A percentile compares a stretch with the other conserved stretches of the same genome.
phyloP scores from a whole-genome alignment of 495 filamentous ascomycete genomes.

The Podospora pseudopauciseta region DNA sequence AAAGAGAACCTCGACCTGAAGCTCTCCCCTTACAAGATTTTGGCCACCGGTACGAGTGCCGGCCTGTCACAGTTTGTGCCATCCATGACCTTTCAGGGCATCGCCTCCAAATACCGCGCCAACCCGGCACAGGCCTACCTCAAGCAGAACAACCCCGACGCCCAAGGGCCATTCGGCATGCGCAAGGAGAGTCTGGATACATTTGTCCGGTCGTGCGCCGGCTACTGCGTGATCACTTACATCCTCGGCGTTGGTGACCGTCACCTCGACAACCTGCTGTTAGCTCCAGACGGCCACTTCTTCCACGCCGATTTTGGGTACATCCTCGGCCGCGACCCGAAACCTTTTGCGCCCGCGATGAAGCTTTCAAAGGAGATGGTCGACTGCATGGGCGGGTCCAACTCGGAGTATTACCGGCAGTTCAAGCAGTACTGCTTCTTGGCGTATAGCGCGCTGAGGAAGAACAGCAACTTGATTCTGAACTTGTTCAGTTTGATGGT shows the following conservation, averaged over 20 bases:
- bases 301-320: conserved; percentile 99
- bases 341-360: conserved; percentile 94
- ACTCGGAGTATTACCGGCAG: conserved; percentile 70
- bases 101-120: conserved; percentile 73
- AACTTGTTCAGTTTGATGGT: conserved; percentile 97
- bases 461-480: conserved; percentile 84
- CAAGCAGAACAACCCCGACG: conserved; percentile 84
- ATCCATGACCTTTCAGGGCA: conserved; percentile 75
- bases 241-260: conserved; percentile 96
- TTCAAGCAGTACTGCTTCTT: conserved; percentile 97
- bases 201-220: conserved; percentile 92
- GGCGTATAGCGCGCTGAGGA: conserved; percentile 85
- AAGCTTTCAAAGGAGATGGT: conserved; percentile 98
- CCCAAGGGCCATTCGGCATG: conserved; percentile 75
- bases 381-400: conserved; percentile 89
- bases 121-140: conserved; percentile 77
- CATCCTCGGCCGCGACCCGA: conserved; percentile 95
- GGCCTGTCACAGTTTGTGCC: conserved; percentile 91
- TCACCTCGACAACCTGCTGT: conserved; percentile 91
- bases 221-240: conserved; percentile 98
- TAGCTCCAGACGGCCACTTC: conserved; percentile 88
- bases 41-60: conserved; percentile 84
- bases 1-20: conserved; percentile 98
- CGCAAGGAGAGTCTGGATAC: conserved; percentile 92
- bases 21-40: conserved; percentile 90